These are phyloP conservation scores for Mortierella sp. DNA, from an alignment of 371 early-diverging fungal species.

Conservation along the genomic window DNA sequence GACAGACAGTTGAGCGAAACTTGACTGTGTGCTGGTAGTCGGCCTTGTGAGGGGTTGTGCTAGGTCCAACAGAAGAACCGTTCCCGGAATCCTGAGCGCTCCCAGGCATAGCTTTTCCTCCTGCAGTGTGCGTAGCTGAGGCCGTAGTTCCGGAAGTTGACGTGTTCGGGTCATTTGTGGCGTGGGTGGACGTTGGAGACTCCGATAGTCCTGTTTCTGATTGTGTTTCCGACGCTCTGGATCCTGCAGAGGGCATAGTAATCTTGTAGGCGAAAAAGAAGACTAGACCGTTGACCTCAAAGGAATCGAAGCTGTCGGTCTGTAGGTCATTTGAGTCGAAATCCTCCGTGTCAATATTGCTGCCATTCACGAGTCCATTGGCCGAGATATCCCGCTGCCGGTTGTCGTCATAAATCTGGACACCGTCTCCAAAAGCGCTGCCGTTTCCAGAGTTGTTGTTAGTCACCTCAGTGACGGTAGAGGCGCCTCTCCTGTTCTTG, in stretches of 20 bases:
- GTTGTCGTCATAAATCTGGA: constrained; percentile 45
- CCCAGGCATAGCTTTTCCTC: neutral
- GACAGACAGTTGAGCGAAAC: constrained; percentile 88
- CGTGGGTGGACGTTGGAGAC: constrained; percentile 25
- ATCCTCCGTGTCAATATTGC: constrained; percentile 64
- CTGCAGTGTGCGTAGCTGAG: neutral
- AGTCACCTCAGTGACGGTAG: constrained; percentile 12
- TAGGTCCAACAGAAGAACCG: constrained; percentile 6
- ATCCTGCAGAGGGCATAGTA: constrained; percentile 15
- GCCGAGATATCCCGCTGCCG: constrained; percentile 46
- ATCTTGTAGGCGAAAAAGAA: constrained; percentile 86
- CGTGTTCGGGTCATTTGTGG: constrained; percentile 1
- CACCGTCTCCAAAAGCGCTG: constrained; percentile 42
- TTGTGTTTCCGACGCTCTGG: neutral
- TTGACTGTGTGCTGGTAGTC: constrained; percentile 81
- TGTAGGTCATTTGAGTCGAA: constrained; percentile 57
- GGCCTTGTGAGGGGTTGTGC: constrained; percentile 57
- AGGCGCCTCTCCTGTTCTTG: constrained; percentile 29
- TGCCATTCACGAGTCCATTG: constrained; percentile 38
- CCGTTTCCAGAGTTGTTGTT: constrained; percentile 48
- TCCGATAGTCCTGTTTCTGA: constrained; percentile 13
- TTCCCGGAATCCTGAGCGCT: neutral
- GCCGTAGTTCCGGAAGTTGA: neutral
- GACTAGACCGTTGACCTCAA: constrained; percentile 86
- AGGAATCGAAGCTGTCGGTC: constrained; percentile 56